These are phyloP conservation scores for Paramecium tetraurelia DNA, from an alignment of 73 alveolate species.

Conservation along the genomic window DNA sequence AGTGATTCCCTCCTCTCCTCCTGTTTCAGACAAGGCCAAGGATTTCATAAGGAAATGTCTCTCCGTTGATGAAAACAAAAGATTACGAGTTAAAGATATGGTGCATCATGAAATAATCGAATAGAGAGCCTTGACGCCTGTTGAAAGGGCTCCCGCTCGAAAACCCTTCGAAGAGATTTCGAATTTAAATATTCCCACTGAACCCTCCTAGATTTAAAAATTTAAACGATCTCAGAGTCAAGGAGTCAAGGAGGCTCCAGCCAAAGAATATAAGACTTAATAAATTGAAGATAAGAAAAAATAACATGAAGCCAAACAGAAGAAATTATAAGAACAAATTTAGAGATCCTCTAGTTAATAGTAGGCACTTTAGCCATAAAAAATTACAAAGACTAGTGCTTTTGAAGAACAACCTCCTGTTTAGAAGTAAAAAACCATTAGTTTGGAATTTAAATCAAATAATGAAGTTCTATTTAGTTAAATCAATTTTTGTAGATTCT, in stretches of 20 bases:
- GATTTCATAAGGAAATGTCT: conserved; percentile 22
- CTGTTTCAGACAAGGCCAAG: not conserved
- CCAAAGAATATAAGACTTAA: not conserved
- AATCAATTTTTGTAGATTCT: conserved; percentile 44
- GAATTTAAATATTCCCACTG: not conserved
- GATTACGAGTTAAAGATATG: conserved; percentile 10
- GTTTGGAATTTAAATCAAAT: conserved; percentile 11
- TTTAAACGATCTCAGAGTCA: conserved; percentile 28
- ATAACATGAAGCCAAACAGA: not conserved
- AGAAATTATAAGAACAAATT: not conserved
- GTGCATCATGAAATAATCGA: not conserved
- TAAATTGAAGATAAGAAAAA: not conserved
- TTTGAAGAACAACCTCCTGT: not conserved
- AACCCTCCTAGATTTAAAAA: not conserved
- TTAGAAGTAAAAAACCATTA: not conserved
- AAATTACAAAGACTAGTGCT: conserved; percentile 17
- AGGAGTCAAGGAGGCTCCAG: conserved; percentile 19
- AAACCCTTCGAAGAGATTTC: conserved; percentile 15
- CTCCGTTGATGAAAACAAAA: conserved; percentile 12
- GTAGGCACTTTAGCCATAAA: not conserved
- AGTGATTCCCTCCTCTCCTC: not conserved
- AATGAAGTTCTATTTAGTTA: conserved; percentile 38
- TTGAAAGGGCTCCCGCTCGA: conserved; percentile 13
- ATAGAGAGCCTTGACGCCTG: not conserved
- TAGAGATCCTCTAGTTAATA: conserved; percentile 33